These are phyloP conservation scores for Cucurbita moschata DNA, from an alignment of 306 rosid genomes.

Conservation along the genomic window DNA sequence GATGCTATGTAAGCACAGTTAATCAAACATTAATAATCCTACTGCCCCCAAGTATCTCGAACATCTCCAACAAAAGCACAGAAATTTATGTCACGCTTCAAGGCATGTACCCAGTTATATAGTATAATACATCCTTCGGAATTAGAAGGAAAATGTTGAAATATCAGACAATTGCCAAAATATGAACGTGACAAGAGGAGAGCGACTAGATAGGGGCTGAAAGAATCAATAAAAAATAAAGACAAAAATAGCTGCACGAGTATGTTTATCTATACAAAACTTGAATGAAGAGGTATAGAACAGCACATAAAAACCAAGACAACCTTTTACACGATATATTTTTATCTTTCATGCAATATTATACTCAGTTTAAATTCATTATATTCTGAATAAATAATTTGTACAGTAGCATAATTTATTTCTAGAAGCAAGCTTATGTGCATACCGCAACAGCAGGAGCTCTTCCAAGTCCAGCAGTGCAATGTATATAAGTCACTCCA, in stretches of 20 bases:
- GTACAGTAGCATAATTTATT: not conserved
- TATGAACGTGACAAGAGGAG: not conserved
- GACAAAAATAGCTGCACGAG: not conserved
- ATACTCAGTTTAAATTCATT: not conserved
- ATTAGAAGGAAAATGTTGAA: not conserved
- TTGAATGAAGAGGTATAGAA: not conserved
- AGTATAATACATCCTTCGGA: not conserved
- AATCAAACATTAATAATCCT: not conserved
- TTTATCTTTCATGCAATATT: not conserved
- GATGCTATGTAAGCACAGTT: not conserved
- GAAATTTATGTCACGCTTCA: not conserved
- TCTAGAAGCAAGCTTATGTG: constrained; percentile 4
- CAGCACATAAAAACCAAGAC: not conserved
- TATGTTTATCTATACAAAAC: not conserved
- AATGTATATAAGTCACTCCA: constrained; percentile 81
- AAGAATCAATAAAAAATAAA: not conserved
- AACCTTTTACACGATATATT: not conserved
- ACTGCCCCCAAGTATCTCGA: not conserved
- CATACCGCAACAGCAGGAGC: constrained; percentile 87
- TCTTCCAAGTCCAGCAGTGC: constrained; percentile 99
- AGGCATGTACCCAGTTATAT: not conserved
- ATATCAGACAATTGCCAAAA: not conserved
- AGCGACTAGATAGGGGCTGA: not conserved
- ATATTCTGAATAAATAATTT: not conserved
- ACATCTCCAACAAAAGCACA: not conserved